Evolutionary conservation across 441 rosid genomes (phyloP).

Genomic region (Kokia cookei): DNA sequence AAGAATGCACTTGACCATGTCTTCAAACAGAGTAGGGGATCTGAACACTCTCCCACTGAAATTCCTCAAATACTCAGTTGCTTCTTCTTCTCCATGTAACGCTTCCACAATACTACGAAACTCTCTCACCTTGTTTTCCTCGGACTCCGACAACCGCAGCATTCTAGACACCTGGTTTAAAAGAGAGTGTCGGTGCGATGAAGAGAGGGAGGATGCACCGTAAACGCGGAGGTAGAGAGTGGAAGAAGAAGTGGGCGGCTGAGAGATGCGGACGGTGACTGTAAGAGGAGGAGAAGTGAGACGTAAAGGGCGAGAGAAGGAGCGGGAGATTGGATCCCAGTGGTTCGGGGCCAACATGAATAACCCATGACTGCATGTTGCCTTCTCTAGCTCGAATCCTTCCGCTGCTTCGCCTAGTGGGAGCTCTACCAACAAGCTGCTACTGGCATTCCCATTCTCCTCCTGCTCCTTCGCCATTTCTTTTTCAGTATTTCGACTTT

Average conservation of each 20-base stretch:
- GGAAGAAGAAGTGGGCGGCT: conserved; percentile 11
- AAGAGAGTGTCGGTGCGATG: conserved; percentile 11
- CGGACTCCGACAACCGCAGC: conserved; percentile 37
- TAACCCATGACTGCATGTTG: conserved; percentile 60
- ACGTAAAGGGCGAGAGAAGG: conserved; percentile 34
- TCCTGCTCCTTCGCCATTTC: background rate
- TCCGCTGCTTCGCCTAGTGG: conserved; percentile 1
- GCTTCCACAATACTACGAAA: conserved; percentile 28
- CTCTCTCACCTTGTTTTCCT: conserved; percentile 20
- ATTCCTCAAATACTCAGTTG: conserved; percentile 9
- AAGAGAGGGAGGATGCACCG: conserved; percentile 7
- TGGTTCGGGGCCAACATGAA: conserved; percentile 63
- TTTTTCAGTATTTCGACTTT: background rate
- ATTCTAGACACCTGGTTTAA: conserved; percentile 44
- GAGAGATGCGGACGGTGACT: conserved; percentile 28
- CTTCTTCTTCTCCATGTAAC: conserved; percentile 24
- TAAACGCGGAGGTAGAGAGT: conserved; percentile 21
- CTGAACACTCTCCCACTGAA: conserved; percentile 44
- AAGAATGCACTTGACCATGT: conserved; percentile 48
- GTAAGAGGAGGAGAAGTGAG: conserved; percentile 16
- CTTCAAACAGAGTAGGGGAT: conserved; percentile 59
- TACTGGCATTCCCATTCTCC: background rate
- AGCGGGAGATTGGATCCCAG: conserved; percentile 32
- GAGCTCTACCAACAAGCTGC: conserved; percentile 5
- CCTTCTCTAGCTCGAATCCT: conserved; percentile 34